Base-by-base conservation (phyloP, 805 yeast species). In the Barnettozyma wickerhamii region DNA sequence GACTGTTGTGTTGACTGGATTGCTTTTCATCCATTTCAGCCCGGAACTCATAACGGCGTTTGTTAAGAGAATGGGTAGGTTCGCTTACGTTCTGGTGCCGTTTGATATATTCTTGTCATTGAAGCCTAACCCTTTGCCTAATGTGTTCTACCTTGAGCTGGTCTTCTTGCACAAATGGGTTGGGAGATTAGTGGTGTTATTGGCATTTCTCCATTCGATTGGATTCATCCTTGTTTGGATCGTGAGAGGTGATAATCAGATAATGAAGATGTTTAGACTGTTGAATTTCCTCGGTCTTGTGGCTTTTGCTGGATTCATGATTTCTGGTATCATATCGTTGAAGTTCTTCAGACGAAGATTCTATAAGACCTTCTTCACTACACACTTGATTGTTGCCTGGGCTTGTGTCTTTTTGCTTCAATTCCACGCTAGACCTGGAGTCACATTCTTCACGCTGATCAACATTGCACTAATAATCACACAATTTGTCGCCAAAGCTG, bases 361-460 rank as follows among this genome's bases (percentile, higher is more conserved):
- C 40, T 85, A 84, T 56, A 60, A 60, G 15, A 45, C 62, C 1
- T 84, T 85, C 52, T 84, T 79, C 54, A 35, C 75, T 2, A 46
- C 69, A 15, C 95, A 84, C 56, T 72, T 77, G 39, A 27, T 75
- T 4, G 65, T 77, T 3, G 68, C 77, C 7, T 63, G 75, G 60
- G 23, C 62, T 1, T 66, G 73, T 40, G 59, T 80, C 5, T 48
- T 67, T 1, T 48, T 77, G 19, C 67, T 76, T 5, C 66, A 69
- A 1, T 63, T 73, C 38, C 95, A 84, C 60, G 85, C 93, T 1
- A 71, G 91, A 45, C 91, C 91, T 0, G 79, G 81, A 1, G 84
- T 82, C 1, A 50, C 63, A 1, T 47, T 66, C 15, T 61, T 60
- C 29, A 54, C 68, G 5, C 17, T 56, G 2, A 13, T 66, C 4